Percentiles rank a stretch among this genome's conserved stretches.
These are phyloP conservation scores for Boletus mariae DNA, from an alignment of 1,284 basidiomycete genomes.

Conservation along the genomic window DNA sequence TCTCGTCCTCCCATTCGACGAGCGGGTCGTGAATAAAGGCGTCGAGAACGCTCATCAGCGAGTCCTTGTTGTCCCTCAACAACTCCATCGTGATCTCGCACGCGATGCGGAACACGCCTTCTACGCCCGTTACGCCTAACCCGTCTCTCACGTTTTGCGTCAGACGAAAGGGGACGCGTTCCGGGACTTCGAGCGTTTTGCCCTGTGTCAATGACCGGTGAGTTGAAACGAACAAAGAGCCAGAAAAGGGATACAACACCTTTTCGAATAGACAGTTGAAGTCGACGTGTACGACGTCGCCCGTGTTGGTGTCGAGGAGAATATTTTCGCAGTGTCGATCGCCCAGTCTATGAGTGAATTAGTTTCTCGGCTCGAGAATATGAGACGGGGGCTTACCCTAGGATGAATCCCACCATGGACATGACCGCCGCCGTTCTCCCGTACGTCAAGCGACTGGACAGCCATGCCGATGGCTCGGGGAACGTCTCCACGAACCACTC, in stretches of 20 bases:
- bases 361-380: neutral
- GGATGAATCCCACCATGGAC: slow-evolving; percentile 98
- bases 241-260: slow-evolving; percentile 38
- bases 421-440: slow-evolving; percentile 93
- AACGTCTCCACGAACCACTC: slow-evolving; percentile 98
- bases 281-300: slow-evolving; percentile 95
- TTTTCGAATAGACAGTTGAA: slow-evolving; percentile 99
- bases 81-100: slow-evolving; percentile 91
- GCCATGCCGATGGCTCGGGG: slow-evolving; percentile 95
- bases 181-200: slow-evolving; percentile 85
- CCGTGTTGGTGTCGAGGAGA: slow-evolving; percentile 83
- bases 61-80: slow-evolving; percentile 89
- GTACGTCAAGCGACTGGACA: slow-evolving; percentile 84
- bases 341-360: slow-evolving; percentile 63
- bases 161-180: slow-evolving; percentile 92
- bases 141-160: slow-evolving; percentile 95
- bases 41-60: slow-evolving; percentile 93
- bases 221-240: neutral
- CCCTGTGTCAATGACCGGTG: slow-evolving; percentile 46
- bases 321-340: slow-evolving; percentile 99
- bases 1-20: slow-evolving; percentile 91
- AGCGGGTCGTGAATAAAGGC: slow-evolving; percentile 98
- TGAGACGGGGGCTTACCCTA: slow-evolving; percentile 58
- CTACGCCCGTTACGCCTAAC: slow-evolving; percentile 90
- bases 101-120: slow-evolving; percentile 91